Conservation (phyloP, 1,284 basidiomycete genomes). For the Cryptococcus deneoformans region DNA sequence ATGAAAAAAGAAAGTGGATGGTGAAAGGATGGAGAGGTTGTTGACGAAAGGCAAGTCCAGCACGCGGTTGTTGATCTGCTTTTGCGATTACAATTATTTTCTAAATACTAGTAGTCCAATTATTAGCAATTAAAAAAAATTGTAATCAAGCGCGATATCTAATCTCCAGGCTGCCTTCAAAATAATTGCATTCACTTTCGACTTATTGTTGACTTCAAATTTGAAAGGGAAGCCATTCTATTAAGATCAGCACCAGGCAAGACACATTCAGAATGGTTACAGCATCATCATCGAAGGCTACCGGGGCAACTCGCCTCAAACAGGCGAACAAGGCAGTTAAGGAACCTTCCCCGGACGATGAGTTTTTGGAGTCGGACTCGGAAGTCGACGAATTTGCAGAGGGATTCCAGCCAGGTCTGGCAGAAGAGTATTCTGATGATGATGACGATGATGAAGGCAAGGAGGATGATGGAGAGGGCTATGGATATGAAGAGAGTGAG, state of each 20-base stretch:
- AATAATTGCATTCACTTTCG: background rate
- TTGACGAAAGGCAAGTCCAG: no score
- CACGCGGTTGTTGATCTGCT: background rate
- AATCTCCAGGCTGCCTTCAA: background rate
- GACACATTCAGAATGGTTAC: conserved; percentile 1
- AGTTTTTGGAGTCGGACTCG: conserved; percentile 37
- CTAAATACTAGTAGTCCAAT: background rate
- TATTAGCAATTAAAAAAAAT: conserved; percentile 3
- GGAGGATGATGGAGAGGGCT: conserved; percentile 55
- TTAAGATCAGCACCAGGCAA: background rate
- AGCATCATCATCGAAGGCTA: conserved; percentile 4
- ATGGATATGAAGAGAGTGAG: conserved; percentile 28
- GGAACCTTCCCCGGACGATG: conserved; percentile 22
- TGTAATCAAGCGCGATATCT: background rate
- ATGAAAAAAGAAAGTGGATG: conserved; percentile 2
- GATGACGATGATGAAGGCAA: conserved; percentile 24
- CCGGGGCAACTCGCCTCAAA: background rate
- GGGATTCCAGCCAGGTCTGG: conserved; percentile 21
- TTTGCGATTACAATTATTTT: background rate
- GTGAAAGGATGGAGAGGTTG: no score
- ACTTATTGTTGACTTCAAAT: no score
- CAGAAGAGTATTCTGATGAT: background rate
- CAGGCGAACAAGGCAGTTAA: background rate
- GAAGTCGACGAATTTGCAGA: conserved; percentile 48
- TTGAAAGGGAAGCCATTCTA: no score